phyloP scores from a whole-genome alignment of 2,329 filamentous ascomycete genomes.

The Achaetomium macrosporum region DNA sequence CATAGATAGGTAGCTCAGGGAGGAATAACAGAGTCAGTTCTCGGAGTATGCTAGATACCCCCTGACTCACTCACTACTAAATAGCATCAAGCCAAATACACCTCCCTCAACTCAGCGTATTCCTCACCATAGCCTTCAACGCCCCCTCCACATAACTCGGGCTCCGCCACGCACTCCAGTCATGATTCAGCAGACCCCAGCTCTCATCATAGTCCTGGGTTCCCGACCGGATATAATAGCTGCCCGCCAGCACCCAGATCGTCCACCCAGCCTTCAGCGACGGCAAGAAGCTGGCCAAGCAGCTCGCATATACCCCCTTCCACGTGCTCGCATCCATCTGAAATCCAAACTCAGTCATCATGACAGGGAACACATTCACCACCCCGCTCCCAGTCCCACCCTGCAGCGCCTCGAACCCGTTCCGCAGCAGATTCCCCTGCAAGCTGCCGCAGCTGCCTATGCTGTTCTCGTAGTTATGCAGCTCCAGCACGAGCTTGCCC shows the following conservation, averaged over 20 bases:
- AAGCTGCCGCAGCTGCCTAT: constrained; percentile 43
- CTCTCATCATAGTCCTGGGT: constrained; percentile 50
- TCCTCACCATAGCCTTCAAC: constrained; percentile 36
- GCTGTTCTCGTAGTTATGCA: constrained; percentile 55
- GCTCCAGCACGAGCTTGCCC: constrained; percentile 53
- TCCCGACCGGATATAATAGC: constrained; percentile 51
- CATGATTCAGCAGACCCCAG: constrained; percentile 50
- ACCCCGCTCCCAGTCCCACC: constrained; percentile 19
- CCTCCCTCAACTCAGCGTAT: constrained; percentile 16
- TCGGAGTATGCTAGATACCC: no score
- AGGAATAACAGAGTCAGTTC: no score
- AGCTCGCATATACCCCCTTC: constrained; percentile 45
- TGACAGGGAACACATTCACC: constrained; percentile 39
- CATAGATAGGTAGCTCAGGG: no score
- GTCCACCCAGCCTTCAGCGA: constrained; percentile 48
- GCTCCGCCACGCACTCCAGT: constrained; percentile 49
- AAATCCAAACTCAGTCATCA: constrained; percentile 53
- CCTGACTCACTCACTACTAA: no score
- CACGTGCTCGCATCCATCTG: constrained; percentile 42
- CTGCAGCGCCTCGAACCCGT: constrained; percentile 49
- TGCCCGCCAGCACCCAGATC: constrained; percentile 53
- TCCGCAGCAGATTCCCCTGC: constrained; percentile 40
- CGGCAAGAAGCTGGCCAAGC: constrained; percentile 45
- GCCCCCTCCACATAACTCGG: constrained; percentile 37
- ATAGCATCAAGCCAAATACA: no score